Percentiles rank a stretch among this genome's conserved stretches.
Evolutionary conservation across 2,329 filamentous ascomycete species (phyloP).

Genomic region (Cercospora nicotianae): DNA sequence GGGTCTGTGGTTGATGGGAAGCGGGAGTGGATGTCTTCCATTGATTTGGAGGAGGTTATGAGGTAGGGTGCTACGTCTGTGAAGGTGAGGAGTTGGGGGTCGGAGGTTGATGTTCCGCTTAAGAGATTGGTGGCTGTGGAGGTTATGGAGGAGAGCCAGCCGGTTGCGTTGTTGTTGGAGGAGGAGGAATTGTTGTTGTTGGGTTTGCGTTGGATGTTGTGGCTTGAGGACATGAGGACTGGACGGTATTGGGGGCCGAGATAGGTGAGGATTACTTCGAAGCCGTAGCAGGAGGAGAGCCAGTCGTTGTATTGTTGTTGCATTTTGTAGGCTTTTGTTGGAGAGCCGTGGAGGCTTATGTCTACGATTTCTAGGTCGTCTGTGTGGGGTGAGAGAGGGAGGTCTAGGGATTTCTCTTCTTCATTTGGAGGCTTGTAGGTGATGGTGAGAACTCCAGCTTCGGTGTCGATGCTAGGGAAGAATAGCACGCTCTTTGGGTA

Average conservation of each 20-base stretch:
- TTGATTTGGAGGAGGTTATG: slow-evolving; percentile 67
- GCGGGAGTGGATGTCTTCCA: slow-evolving; percentile 61
- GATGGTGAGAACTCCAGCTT: slow-evolving; percentile 40
- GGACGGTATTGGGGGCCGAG: slow-evolving; percentile 45
- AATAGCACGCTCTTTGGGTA: slow-evolving; percentile 47
- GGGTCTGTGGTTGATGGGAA: slow-evolving; percentile 36
- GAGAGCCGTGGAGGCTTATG: slow-evolving; percentile 48
- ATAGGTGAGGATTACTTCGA: slow-evolving; percentile 46
- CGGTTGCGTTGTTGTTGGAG: slow-evolving; percentile 13
- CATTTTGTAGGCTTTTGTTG: slow-evolving; percentile 48
- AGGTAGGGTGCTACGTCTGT: slow-evolving; percentile 75
- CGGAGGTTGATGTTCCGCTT: slow-evolving; percentile 13
- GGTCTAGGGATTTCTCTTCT: slow-evolving; percentile 34
- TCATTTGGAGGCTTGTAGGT: slow-evolving; percentile 41
- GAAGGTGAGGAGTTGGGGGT: slow-evolving; percentile 58
- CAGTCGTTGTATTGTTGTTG: slow-evolving; percentile 43
- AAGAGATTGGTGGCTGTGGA: slow-evolving; percentile 29
- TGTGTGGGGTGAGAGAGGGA: slow-evolving; percentile 45
- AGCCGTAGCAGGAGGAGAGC: slow-evolving; percentile 49
- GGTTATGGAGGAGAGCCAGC: slow-evolving; percentile 39
- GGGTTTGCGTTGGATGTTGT: slow-evolving; percentile 14
- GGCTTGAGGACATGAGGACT: slow-evolving; percentile 41
- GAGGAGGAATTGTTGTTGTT: not conserved
- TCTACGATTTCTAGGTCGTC: slow-evolving; percentile 40
- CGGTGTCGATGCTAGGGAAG: slow-evolving; percentile 40